Evolutionary conservation across 1,284 basidiomycete genomes (phyloP).

Genomic region (Irpex lacteus): DNA sequence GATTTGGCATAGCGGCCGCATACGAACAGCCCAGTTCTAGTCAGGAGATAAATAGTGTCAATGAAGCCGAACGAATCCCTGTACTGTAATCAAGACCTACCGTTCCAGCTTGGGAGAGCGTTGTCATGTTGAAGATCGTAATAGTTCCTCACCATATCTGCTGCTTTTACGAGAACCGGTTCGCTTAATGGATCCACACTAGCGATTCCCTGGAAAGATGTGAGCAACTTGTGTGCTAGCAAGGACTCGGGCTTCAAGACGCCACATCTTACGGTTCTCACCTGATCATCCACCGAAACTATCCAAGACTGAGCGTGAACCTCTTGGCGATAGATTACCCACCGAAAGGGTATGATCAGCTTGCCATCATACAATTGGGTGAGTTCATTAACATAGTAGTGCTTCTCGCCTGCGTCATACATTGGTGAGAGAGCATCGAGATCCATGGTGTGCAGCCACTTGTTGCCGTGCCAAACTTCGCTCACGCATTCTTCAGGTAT

Average conservation of each 20-base stretch:
- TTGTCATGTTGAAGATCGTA: background rate
- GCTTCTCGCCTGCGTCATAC: slow-evolving; percentile 1
- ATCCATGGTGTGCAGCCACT: slow-evolving; percentile 1
- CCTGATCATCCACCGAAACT: background rate
- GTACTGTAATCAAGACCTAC: background rate
- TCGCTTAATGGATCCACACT: background rate
- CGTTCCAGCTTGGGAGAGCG: background rate
- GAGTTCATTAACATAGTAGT: slow-evolving; percentile 9
- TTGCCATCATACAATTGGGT: background rate
- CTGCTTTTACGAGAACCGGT: background rate
- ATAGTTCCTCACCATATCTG: background rate
- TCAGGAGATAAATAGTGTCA: no score
- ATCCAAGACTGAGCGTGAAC: background rate
- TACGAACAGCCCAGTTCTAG: no score
- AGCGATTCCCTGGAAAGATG: background rate
- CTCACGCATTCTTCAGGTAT: background rate
- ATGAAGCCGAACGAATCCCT: no score
- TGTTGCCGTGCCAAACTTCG: slow-evolving; percentile 4
- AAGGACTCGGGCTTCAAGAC: no score
- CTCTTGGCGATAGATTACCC: background rate
- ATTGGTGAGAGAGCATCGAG: background rate
- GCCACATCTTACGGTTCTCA: no score
- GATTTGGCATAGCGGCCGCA: slow-evolving; percentile 7
- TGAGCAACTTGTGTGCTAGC: background rate
- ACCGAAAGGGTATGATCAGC: slow-evolving; percentile 1